phyloP scores from a whole-genome alignment of 768 basidiomycete genomes.

The Rhizopogon vulgaris region DNA sequence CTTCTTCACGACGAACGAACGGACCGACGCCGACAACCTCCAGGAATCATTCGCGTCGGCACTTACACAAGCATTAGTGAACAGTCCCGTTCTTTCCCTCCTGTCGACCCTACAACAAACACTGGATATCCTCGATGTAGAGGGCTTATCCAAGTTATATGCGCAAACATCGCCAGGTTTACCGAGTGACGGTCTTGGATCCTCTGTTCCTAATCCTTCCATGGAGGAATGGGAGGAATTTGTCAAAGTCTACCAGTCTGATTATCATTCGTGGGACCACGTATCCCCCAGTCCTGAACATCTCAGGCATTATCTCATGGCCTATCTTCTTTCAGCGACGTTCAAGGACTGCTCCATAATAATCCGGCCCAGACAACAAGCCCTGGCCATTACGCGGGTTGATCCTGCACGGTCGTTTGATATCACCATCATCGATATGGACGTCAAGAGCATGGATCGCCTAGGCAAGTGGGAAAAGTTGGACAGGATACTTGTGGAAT shows the following conservation, averaged over 20 bases:
- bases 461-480: slow-evolving; percentile 67
- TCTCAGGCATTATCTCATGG: slow-evolving; percentile 59
- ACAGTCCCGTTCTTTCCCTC: slow-evolving; percentile 45
- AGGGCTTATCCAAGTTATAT: slow-evolving; percentile 55
- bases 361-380: slow-evolving; percentile 23
- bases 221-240: slow-evolving; percentile 65
- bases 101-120: slow-evolving; percentile 63
- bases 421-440: slow-evolving; percentile 68
- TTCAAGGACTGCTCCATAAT: slow-evolving; percentile 96
- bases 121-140: slow-evolving; percentile 81
- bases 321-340: slow-evolving; percentile 83
- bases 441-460: slow-evolving; percentile 65
- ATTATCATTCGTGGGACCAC: slow-evolving; percentile 30
- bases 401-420: slow-evolving; percentile 21
- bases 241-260: slow-evolving; percentile 43
- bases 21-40: slow-evolving; percentile 22
- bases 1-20: slow-evolving; percentile 11
- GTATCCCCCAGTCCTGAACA: slow-evolving; percentile 33
- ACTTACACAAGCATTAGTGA: slow-evolving; percentile 42
- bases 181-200: slow-evolving; percentile 18
- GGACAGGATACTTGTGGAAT: slow-evolving; percentile 59
- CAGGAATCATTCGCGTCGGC: slow-evolving; percentile 46
- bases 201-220: slow-evolving; percentile 42
- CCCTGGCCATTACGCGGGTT: background rate
- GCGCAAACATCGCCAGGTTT: slow-evolving; percentile 11